phyloP scores from a whole-genome alignment of 371 early-diverging fungal species.

The Syncephalis plumigaleata region DNA sequence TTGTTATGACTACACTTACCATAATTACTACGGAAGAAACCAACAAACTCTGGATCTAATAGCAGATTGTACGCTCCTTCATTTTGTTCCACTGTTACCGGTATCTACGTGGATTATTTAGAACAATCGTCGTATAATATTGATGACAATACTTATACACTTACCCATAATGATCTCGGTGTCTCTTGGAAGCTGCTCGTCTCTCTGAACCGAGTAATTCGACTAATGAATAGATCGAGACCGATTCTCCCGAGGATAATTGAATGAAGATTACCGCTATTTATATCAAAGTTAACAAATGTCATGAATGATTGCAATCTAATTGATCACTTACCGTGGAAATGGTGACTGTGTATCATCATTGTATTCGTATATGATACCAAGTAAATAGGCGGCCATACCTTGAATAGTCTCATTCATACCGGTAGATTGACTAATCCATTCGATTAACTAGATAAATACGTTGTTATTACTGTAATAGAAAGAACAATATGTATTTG shows the following conservation, averaged over 20 bases:
- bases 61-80: constrained; percentile 30
- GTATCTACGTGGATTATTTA: not conserved
- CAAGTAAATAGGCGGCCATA: constrained; percentile 68
- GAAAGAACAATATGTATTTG: not conserved
- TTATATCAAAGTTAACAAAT: not conserved
- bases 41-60: constrained; percentile 67
- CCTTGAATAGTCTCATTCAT: constrained; percentile 78
- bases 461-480: constrained; percentile 1
- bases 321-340: constrained; percentile 16
- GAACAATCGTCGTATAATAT: no score
- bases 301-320: not conserved
- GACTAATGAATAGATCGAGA: constrained; percentile 58
- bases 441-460: constrained; percentile 51
- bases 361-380: constrained; percentile 73
- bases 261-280: constrained; percentile 49
- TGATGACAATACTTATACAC: not conserved
- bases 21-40: constrained; percentile 58
- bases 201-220: constrained; percentile 69
- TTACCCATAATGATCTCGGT: constrained; percentile 33
- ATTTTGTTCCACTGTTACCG: constrained; percentile 10
- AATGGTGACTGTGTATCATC: constrained; percentile 56
- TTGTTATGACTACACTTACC: constrained; percentile 22
- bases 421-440: constrained; percentile 61
- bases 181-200: constrained; percentile 59
- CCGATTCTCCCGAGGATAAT: constrained; percentile 75